phyloP scores from a whole-genome alignment of 2,329 filamentous ascomycete genomes.

The Aspergillus fischeri region DNA sequence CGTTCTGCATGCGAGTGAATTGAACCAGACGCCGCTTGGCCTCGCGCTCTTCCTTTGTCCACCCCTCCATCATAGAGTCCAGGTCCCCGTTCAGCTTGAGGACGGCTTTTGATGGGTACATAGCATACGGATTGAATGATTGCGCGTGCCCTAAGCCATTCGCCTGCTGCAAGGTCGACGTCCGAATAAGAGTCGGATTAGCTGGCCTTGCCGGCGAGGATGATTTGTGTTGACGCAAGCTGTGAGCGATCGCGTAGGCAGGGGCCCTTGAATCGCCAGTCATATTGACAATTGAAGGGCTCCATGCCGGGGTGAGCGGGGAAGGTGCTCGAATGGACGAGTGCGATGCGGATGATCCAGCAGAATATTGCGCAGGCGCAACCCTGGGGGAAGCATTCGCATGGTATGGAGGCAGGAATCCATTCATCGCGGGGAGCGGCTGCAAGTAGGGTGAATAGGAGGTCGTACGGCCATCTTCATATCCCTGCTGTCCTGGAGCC shows the following conservation, averaged over 20 bases:
- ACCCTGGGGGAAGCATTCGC: slow-evolving; percentile 39
- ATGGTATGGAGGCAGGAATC: slow-evolving; percentile 37
- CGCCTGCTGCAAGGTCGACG: slow-evolving; percentile 61
- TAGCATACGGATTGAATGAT: slow-evolving; percentile 70
- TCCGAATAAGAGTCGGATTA: slow-evolving; percentile 62
- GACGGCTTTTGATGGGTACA: slow-evolving; percentile 79
- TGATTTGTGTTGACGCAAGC: slow-evolving; percentile 36
- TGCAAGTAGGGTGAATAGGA: slow-evolving; percentile 50
- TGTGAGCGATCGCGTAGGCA: slow-evolving; percentile 37
- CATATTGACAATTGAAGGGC: slow-evolving; percentile 45
- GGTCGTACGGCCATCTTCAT: slow-evolving; percentile 45
- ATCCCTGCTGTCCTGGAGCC: slow-evolving; percentile 44
- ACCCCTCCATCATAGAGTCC: slow-evolving; percentile 75
- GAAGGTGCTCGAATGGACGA: slow-evolving; percentile 46
- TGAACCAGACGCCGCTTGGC: slow-evolving; percentile 79
- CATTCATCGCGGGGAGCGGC: slow-evolving; percentile 42
- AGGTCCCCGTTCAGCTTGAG: slow-evolving; percentile 84
- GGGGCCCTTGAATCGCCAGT: slow-evolving; percentile 42
- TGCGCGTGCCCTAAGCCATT: slow-evolving; percentile 45
- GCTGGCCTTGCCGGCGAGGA: slow-evolving; percentile 43
- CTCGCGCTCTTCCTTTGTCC: slow-evolving; percentile 76
- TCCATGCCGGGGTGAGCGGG: slow-evolving; percentile 46
- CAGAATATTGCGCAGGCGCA: slow-evolving; percentile 39
- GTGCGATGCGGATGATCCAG: slow-evolving; percentile 38
- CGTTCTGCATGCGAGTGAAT: slow-evolving; percentile 77